phyloP scores from a whole-genome alignment of 2,329 filamentous ascomycete species.

The Xylaria digitata region DNA sequence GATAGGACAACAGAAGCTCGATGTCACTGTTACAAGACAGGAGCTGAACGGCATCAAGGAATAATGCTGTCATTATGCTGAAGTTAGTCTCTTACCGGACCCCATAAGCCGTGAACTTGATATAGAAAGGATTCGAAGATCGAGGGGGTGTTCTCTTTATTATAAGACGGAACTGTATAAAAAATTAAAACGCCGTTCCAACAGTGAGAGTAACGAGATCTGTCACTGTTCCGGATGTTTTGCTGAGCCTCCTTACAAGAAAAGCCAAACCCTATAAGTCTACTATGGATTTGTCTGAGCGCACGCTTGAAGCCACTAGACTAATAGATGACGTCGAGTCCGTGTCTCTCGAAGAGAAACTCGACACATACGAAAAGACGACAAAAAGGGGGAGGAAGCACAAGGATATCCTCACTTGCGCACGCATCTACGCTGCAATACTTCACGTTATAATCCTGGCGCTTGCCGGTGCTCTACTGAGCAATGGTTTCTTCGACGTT shows the following conservation, averaged over 20 bases:
- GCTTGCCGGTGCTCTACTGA: conserved; percentile 9
- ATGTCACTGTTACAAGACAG: background rate
- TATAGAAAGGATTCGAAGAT: background rate
- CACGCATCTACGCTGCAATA: conserved; percentile 7
- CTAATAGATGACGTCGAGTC: conserved; percentile 12
- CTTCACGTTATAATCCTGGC: conserved; percentile 13
- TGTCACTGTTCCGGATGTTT: background rate
- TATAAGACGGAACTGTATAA: too few species aligned
- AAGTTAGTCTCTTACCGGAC: background rate
- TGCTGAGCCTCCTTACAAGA: background rate
- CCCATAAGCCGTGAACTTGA: background rate
- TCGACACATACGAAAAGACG: conserved; percentile 6
- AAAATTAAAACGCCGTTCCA: background rate
- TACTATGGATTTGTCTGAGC: conserved; percentile 10
- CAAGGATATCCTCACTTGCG: background rate
- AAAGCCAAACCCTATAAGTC: background rate
- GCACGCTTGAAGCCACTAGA: background rate
- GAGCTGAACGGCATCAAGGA: background rate
- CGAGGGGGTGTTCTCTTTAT: background rate
- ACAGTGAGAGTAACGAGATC: background rate
- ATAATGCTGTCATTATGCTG: background rate
- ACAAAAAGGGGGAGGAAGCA: background rate
- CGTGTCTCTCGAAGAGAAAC: background rate
- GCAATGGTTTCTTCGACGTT: background rate
- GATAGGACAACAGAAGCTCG: background rate